Conservation (phyloP, 2,329 filamentous ascomycete species). For the Nemania sp. region DNA sequence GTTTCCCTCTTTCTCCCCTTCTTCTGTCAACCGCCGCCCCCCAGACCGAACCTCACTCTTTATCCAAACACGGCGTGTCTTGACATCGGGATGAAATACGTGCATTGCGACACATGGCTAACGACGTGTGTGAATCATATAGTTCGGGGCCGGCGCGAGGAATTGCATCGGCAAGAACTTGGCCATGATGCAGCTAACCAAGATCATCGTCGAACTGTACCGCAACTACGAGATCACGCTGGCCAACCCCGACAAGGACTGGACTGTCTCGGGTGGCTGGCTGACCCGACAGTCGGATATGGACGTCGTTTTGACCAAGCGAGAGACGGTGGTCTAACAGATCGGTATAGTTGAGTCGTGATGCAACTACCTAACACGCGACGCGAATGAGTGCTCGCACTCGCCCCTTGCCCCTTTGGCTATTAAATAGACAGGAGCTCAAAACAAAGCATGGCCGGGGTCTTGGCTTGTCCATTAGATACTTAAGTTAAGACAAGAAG, state of each 20-base stretch:
- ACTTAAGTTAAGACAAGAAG: too few species aligned
- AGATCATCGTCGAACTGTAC: slow-evolving; percentile 37
- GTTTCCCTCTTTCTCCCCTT: neutral
- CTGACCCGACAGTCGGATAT: slow-evolving; percentile 33
- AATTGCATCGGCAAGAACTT: slow-evolving; percentile 38
- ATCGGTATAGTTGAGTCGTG: too few species aligned
- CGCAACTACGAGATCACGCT: slow-evolving; percentile 30
- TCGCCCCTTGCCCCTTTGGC: too few species aligned
- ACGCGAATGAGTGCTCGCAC: too few species aligned
- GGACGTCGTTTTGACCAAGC: slow-evolving; percentile 17
- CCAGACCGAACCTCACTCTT: neutral
- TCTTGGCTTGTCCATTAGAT: too few species aligned
- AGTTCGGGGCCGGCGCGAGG: slow-evolving; percentile 36
- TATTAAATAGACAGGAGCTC: too few species aligned
- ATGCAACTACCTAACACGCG: too few species aligned
- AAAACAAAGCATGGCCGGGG: too few species aligned
- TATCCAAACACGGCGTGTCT: too few species aligned
- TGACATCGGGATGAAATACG: too few species aligned
- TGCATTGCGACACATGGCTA: too few species aligned
- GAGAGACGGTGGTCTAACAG: neutral
- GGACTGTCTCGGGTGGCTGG: slow-evolving; percentile 31
- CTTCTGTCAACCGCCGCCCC: neutral
- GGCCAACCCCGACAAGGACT: slow-evolving; percentile 17
- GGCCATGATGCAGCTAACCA: slow-evolving; percentile 38
- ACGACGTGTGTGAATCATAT: neutral